phyloP scores from a whole-genome alignment of 306 rosid species.

The Begonia fuchsioides region DNA sequence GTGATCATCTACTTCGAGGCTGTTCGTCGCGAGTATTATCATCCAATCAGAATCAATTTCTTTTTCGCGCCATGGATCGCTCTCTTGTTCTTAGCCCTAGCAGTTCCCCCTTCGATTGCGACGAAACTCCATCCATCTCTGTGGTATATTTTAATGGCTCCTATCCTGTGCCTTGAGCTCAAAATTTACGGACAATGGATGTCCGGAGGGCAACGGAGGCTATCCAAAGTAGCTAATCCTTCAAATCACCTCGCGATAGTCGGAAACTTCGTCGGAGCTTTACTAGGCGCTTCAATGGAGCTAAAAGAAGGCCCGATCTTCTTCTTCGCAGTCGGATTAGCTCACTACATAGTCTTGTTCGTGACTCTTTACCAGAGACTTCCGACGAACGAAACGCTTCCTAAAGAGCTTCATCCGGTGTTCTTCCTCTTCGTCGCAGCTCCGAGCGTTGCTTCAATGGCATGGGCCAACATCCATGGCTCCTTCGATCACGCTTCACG shows the following conservation, averaged over 20 bases:
- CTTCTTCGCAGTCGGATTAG: constrained; percentile 80
- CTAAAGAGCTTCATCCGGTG: constrained; percentile 22
- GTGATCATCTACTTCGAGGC: constrained; percentile 9
- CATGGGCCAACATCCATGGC: constrained; percentile 8
- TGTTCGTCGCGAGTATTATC: constrained; percentile 28
- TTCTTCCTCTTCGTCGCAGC: constrained; percentile 4
- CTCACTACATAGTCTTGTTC: constrained; percentile 64
- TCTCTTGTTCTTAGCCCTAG: constrained; percentile 50
- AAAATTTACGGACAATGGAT: constrained; percentile 53
- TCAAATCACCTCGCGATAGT: constrained; percentile 67
- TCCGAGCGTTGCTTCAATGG: constrained; percentile 66
- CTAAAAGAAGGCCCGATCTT: constrained; percentile 75
- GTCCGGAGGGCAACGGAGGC: constrained; percentile 86
- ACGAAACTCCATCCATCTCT: constrained; percentile 22
- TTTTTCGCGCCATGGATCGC: constrained; percentile 76
- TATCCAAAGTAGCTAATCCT: constrained; percentile 83
- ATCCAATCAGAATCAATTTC: constrained; percentile 67
- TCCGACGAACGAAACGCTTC: constrained; percentile 74
- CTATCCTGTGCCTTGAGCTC: constrained; percentile 58
- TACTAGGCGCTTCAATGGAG: constrained; percentile 79
- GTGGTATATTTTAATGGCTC: constrained; percentile 67
- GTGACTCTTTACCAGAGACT: constrained; percentile 90
- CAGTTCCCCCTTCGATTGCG: constrained; percentile 47
- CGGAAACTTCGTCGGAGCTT: constrained; percentile 89
- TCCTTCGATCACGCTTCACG: constrained; percentile 2